Conservation (phyloP, 805 yeast genomes). For the Candida parachauliodes region DNA sequence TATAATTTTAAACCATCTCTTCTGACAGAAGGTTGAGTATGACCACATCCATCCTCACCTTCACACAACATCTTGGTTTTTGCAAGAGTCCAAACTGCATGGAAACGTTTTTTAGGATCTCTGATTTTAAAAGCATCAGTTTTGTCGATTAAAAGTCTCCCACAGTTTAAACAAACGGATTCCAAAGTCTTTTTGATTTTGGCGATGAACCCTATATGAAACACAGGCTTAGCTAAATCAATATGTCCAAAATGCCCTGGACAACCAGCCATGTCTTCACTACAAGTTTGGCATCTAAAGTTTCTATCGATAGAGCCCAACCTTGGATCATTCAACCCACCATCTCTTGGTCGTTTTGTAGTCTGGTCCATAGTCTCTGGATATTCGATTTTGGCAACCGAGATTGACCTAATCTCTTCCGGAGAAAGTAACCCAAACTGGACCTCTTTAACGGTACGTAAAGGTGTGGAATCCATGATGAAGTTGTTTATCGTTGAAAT, state of each 20-base stretch:
- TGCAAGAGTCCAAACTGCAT: constrained; percentile 93
- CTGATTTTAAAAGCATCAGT: constrained; percentile 77
- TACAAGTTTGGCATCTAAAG: constrained; percentile 97
- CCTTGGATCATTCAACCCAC: constrained; percentile 96
- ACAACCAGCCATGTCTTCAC: constrained; percentile 98
- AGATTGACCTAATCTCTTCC: constrained; percentile 91
- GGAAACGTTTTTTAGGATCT: constrained; percentile 94
- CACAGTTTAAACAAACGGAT: constrained; percentile 98
- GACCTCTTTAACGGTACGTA: constrained; percentile 95
- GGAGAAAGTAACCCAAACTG: constrained; percentile 98
- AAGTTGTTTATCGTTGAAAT: constrained; percentile 4
- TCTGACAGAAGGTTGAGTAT: constrained; percentile 91
- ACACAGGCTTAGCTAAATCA: constrained; percentile 96
- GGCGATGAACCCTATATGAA: constrained; percentile 94
- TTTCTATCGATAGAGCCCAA: constrained; percentile 96
- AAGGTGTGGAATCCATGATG: constrained; percentile 50
- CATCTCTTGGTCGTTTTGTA: constrained; percentile 90
- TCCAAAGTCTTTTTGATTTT: constrained; percentile 94
- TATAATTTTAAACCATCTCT: constrained; percentile 92
- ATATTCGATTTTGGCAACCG: constrained; percentile 95
- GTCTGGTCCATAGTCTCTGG: constrained; percentile 99
- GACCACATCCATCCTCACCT: constrained; percentile 88
- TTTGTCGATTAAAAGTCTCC: constrained; percentile 87
- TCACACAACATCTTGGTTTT: constrained; percentile 95
- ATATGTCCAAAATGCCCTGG: constrained; percentile 99